Evolutionary conservation across 2,329 filamentous ascomycete species (phyloP).

Genomic region (Cladosporium sp.): DNA sequence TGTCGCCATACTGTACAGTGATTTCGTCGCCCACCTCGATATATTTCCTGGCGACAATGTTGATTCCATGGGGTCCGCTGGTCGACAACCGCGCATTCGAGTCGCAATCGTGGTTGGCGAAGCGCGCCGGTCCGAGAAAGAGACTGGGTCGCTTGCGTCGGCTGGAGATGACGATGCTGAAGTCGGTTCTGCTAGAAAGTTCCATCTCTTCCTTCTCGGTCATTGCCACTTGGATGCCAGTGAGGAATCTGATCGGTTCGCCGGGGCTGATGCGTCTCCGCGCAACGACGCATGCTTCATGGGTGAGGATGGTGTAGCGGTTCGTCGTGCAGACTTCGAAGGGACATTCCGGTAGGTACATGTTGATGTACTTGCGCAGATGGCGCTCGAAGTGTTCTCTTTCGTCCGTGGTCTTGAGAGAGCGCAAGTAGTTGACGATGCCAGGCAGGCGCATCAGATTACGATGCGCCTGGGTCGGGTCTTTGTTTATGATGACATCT

Average conservation of each 20-base stretch:
- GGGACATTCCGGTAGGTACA: conserved; percentile 89
- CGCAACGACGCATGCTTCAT: conserved; percentile 85
- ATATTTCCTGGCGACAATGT: conserved; percentile 78
- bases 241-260: conserved; percentile 86
- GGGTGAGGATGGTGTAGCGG: conserved; percentile 85
- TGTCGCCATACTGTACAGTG: conserved; percentile 92
- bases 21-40: conserved; percentile 92
- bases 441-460: conserved; percentile 72
- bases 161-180: conserved; percentile 93
- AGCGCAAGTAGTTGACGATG: conserved; percentile 67
- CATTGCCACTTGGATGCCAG: conserved; percentile 88
- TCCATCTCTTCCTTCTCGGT: conserved; percentile 86
- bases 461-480: conserved; percentile 68
- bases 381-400: conserved; percentile 84
- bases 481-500: conserved; percentile 72
- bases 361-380: conserved; percentile 84
- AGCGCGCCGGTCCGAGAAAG: conserved; percentile 91
- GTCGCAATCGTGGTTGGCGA: conserved; percentile 95
- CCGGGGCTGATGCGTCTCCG: conserved; percentile 75
- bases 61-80: conserved; percentile 80
- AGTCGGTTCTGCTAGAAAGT: conserved; percentile 85
- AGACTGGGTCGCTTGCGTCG: conserved; percentile 86
- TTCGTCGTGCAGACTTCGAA: conserved; percentile 95
- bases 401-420: conserved; percentile 69
- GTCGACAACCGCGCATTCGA: conserved; percentile 88